A percentile compares a stretch with the other conserved stretches of the same genome.
phyloP scores from a whole-genome alignment of 1,284 basidiomycete species.

The Fomitopsis betulina region DNA sequence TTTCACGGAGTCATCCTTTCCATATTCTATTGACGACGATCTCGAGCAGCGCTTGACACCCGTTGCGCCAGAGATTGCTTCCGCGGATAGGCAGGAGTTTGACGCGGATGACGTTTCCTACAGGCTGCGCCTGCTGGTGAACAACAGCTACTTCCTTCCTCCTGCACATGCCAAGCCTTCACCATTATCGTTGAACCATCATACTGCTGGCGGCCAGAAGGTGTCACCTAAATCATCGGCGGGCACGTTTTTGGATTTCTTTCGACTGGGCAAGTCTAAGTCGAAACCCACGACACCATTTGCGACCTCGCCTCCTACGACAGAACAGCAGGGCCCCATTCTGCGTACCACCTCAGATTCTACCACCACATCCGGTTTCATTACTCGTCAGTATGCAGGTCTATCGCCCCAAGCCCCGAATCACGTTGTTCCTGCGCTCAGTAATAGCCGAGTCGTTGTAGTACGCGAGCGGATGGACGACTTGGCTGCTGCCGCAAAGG shows the following conservation, averaged over 20 bases:
- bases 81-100: conserved; percentile 43
- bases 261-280: conserved; percentile 60
- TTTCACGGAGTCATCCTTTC: conserved; percentile 50
- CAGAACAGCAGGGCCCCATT: conserved; percentile 34
- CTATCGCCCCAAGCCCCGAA: conserved; percentile 34
- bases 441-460: conserved; percentile 62
- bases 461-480: conserved; percentile 75
- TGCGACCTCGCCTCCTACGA: conserved; percentile 20
- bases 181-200: conserved; percentile 50
- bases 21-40: conserved; percentile 45
- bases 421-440: conserved; percentile 24
- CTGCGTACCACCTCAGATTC: conserved; percentile 62
- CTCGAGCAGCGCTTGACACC: conserved; percentile 41
- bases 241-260: conserved; percentile 66
- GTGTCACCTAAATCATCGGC: conserved; percentile 42
- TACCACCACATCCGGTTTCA: conserved; percentile 38
- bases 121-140: conserved; percentile 72
- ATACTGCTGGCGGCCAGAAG: conserved; percentile 25
- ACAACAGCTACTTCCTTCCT: conserved; percentile 80
- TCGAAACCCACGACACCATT: conserved; percentile 56
- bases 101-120: conserved; percentile 79
- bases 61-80: conserved; percentile 40
- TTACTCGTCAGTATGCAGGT: conserved; percentile 35
- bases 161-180: conserved; percentile 78
- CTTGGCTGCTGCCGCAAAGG: conserved; percentile 59